phyloP scores from a whole-genome alignment of 108 stramenopile genomes.

The Discostella pseudostelligera region DNA sequence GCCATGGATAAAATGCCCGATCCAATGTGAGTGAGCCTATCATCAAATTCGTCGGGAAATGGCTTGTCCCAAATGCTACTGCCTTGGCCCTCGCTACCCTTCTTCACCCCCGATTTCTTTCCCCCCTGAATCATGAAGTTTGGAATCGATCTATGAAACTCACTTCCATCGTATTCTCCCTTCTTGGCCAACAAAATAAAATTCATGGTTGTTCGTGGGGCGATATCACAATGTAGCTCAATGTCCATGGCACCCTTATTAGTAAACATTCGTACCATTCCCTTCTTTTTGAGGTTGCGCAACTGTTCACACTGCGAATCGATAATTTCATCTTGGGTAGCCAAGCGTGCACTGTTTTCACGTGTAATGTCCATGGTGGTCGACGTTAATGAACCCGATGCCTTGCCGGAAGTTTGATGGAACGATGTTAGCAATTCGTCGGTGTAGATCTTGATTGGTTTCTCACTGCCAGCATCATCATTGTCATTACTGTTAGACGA shows the following conservation, averaged over 20 bases:
- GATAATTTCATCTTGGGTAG: constrained; percentile 88
- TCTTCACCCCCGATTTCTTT: constrained; percentile 50
- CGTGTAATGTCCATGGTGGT: constrained; percentile 54
- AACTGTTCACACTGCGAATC: constrained; percentile 73
- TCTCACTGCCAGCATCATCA: constrained; percentile 12
- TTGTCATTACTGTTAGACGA: constrained; percentile 4
- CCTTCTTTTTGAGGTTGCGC: constrained; percentile 79
- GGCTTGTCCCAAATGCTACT: constrained; percentile 73
- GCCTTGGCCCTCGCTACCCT: constrained; percentile 59
- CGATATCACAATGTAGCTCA: constrained; percentile 93
- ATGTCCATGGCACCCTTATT: constrained; percentile 85
- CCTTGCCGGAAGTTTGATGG: constrained; percentile 65
- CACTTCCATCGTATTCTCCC: constrained; percentile 84
- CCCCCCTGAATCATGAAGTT: constrained; percentile 97
- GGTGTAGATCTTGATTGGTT: constrained; percentile 54
- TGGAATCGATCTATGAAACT: constrained; percentile 90
- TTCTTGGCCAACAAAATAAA: constrained; percentile 85
- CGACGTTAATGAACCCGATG: constrained; percentile 76
- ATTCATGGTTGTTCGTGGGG: constrained; percentile 88
- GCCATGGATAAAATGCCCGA: constrained; percentile 92
- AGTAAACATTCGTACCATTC: constrained; percentile 83
- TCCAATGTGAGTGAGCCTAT: constrained; percentile 69
- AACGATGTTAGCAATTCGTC: constrained; percentile 63
- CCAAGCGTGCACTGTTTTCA: constrained; percentile 61
- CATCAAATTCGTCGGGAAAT: constrained; percentile 95